Evolutionary conservation across 2,329 filamentous ascomycete species (phyloP).

Genomic region (Tolypocladium nubicola): DNA sequence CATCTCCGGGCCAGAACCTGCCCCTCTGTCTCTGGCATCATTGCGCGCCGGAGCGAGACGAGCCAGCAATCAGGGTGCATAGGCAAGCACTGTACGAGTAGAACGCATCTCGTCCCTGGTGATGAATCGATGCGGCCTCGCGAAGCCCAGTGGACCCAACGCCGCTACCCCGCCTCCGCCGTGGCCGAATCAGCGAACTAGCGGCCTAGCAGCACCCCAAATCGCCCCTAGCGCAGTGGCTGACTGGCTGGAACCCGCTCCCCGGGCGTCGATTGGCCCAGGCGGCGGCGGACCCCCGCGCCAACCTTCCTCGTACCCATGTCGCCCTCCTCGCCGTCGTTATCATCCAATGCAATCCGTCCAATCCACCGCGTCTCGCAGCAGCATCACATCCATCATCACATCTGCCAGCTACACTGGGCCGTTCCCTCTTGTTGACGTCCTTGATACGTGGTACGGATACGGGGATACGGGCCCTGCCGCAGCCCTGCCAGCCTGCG

Average conservation of each 20-base stretch:
- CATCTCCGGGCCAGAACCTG: not conserved
- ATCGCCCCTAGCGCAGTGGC: not conserved
- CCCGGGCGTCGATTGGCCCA: not conserved
- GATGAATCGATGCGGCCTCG: not conserved
- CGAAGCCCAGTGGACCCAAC: not conserved
- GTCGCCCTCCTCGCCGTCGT: not conserved
- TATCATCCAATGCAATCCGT: not conserved
- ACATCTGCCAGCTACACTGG: not conserved
- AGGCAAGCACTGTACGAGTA: too few relatives aligned
- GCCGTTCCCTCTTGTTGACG: not conserved
- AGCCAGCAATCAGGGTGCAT: not conserved
- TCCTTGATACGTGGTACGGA: not conserved
- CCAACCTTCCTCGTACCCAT: not conserved
- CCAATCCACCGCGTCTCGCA: not conserved
- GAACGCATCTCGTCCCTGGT: not conserved
- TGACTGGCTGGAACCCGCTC: not conserved
- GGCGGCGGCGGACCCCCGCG: not conserved
- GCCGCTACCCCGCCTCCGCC: not conserved
- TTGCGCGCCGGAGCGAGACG: not conserved
- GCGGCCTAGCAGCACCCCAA: not conserved
- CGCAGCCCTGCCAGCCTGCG: not conserved
- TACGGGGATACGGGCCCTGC: not conserved
- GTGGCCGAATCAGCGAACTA: not conserved
- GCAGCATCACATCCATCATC: not conserved
- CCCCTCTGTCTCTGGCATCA: not conserved